Evolutionary conservation across 2,329 filamentous ascomycete genomes (phyloP).

Genomic region (Coniochaeta ligniaria): DNA sequence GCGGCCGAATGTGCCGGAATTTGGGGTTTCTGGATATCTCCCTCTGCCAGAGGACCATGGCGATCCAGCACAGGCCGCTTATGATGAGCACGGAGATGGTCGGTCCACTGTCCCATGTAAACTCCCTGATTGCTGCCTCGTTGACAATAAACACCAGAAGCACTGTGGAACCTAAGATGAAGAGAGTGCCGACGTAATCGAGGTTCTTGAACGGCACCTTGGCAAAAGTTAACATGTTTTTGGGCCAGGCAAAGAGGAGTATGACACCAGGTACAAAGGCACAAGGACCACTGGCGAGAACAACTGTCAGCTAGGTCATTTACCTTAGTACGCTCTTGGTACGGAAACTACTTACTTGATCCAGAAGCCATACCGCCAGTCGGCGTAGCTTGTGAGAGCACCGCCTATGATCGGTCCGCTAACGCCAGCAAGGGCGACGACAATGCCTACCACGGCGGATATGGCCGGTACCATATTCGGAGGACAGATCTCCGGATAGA

Average conservation of each 20-base stretch:
- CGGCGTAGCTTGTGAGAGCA: conserved; percentile 6
- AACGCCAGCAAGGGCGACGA: conserved; percentile 13
- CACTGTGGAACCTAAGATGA: conserved; percentile 11
- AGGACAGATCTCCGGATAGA: conserved; percentile 13
- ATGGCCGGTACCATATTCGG: conserved; percentile 7
- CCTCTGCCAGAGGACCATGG: conserved; percentile 12
- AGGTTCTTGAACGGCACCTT: conserved; percentile 3
- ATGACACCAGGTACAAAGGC: not conserved
- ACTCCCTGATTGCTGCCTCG: conserved; percentile 12
- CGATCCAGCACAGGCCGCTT: conserved; percentile 10
- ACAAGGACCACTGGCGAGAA: not conserved
- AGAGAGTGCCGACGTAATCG: conserved; percentile 4
- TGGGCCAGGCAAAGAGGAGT: conserved; percentile 4
- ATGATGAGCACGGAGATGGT: conserved; percentile 12
- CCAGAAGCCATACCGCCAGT: conserved; percentile 13
- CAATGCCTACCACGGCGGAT: conserved; percentile 9
- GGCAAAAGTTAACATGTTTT: conserved; percentile 1
- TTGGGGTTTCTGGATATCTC: conserved; percentile 6
- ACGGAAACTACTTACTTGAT: conserved; percentile 9
- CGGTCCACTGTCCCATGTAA: conserved; percentile 11
- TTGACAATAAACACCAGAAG: conserved; percentile 17
- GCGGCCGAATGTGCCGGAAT: conserved; percentile 9
- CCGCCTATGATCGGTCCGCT: conserved; percentile 13
- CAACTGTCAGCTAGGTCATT: not conserved
- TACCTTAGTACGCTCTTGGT: not conserved